Evolutionary conservation across 106 monocot species (phyloP), one percentile per base, ranked within the genome.

Genomic region (Dendrobium nobile): DNA sequence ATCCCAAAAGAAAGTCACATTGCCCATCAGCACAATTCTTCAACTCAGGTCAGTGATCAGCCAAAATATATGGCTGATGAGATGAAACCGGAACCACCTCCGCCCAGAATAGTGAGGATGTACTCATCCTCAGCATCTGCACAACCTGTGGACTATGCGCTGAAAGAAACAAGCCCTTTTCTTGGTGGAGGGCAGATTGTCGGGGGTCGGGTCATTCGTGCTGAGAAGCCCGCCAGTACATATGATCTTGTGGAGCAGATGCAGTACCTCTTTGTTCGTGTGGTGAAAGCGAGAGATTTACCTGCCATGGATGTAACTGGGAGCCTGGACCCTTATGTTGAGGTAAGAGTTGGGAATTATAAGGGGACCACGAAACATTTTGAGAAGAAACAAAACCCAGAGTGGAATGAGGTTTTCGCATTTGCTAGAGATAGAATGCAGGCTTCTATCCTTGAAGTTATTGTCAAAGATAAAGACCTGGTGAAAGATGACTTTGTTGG

Each of bases 341-440:
- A 90, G 81, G 90, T 90, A 68, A 78, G 83, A 16, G 54, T 90
- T 5, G 90, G 90, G 58, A 90, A 90, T 79, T 87, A 90, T 75
- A 85, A 77, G 47, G 90, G 90, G 40, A 84, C 31, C 20, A 90
- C 90, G 2, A 87, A 51, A 79, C 77, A 76, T 47, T 83, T 87
- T 37, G 83, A 82, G 81, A 87, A 87, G 87, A 84, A 87, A 76
- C 79, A 80, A 75, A 85, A 85, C 33, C 90, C 90, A 6, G 90
- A 87, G 20, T 90, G 85, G 87, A 87, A 90, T 45, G 83, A 90
- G 54, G 90, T 90, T 17, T 90, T 90, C 74, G 90, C 90, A 45
- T 90, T 90, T 81, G 81, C 90, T 1, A 85, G 81, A 72, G 90
- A 90, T 40, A 61, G 84, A 17, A 72, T 90, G 33, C 87, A 85